phyloP scores from a whole-genome alignment of 805 yeast genomes.

The Yueomyces sp. region DNA sequence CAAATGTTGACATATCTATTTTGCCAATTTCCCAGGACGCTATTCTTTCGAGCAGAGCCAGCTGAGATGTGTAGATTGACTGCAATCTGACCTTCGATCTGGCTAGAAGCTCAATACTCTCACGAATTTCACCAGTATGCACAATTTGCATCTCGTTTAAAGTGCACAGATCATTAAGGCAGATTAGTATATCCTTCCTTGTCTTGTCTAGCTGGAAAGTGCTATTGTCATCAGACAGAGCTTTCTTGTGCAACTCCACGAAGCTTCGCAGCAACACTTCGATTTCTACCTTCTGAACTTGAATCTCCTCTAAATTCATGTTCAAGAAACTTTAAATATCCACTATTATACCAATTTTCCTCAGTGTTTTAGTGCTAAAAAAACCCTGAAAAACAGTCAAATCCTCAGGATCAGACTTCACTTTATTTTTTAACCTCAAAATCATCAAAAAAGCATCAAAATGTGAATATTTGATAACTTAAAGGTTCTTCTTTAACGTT shows the following conservation, averaged over 20 bases:
- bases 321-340: no score
- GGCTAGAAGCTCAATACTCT: conserved; percentile 7
- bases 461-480: no score
- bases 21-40: conserved; percentile 4
- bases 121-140: conserved; percentile 14
- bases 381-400: no score
- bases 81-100: conserved; percentile 6
- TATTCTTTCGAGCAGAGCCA: conserved; percentile 2
- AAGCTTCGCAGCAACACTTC: conserved; percentile 10
- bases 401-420: no score
- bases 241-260: conserved; percentile 9
- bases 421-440: no score
- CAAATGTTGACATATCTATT: neutral
- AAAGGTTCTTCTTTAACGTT: no score
- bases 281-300: conserved; percentile 14
- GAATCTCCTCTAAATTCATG: conserved; percentile 12
- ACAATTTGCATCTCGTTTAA: conserved; percentile 15
- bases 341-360: no score
- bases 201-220: conserved; percentile 8
- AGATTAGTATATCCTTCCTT: conserved; percentile 16
- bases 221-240: conserved; percentile 9
- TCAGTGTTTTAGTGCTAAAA: no score
- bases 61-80: conserved; percentile 4
- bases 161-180: conserved; percentile 16
- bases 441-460: no score